Conservation (phyloP, 2,329 filamentous ascomycete genomes). For the Alternaria sp. region DNA sequence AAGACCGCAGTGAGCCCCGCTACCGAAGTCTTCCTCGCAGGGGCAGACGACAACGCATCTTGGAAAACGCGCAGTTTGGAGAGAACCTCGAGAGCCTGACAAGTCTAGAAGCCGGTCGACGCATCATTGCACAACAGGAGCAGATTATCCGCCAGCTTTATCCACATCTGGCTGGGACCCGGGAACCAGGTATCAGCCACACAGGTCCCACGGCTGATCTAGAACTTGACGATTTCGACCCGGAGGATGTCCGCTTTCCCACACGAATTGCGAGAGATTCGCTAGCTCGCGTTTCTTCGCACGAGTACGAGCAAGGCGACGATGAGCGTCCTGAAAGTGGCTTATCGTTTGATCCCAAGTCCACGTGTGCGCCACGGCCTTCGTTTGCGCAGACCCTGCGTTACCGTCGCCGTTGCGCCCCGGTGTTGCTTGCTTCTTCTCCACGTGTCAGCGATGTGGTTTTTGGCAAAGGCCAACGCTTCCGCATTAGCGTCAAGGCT, state of each 20-base stretch:
- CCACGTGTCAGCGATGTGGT: conserved; percentile 58
- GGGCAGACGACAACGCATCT: conserved; percentile 48
- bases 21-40: conserved; percentile 59
- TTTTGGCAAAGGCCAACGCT: conserved; percentile 52
- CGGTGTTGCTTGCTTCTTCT: conserved; percentile 55
- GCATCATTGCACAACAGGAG: conserved; percentile 59
- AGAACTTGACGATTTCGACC: conserved; percentile 50
- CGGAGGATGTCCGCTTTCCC: conserved; percentile 50
- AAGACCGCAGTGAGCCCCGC: conserved; percentile 66
- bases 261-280: conserved; percentile 26
- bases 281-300: conserved; percentile 26
- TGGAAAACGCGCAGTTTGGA: conserved; percentile 43
- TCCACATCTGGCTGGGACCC: conserved; percentile 50
- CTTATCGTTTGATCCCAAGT: conserved; percentile 43
- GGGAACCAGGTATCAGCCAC: conserved; percentile 19
- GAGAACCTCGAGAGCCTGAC: conserved; percentile 46
- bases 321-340: conserved; percentile 31
- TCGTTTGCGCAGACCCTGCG: conserved; percentile 51
- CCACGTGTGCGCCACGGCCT: conserved; percentile 41
- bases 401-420: conserved; percentile 59
- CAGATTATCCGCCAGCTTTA: conserved; percentile 59
- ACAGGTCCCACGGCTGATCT: conserved; percentile 33
- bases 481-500: conserved; percentile 56
- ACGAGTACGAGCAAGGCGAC: conserved; percentile 27
- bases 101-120: conserved; percentile 44